Evolutionary conservation across 352 stramenopile species (phyloP).

Genomic region (Globisporangium cystogenes): DNA sequence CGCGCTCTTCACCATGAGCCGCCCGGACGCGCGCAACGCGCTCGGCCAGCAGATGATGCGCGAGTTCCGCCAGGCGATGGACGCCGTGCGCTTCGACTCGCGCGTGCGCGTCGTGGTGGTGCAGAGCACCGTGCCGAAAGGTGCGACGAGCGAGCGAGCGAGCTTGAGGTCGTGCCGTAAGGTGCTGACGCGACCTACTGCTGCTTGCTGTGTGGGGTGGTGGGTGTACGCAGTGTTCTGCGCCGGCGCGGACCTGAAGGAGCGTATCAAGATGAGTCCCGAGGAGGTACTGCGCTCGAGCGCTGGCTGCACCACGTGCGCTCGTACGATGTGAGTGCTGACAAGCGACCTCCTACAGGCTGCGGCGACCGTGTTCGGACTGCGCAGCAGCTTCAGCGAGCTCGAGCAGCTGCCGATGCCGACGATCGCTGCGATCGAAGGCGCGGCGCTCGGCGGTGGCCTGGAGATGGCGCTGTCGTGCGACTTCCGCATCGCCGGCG

Average conservation of each 20-base stretch:
- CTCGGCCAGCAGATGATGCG: slow-evolving; percentile 77
- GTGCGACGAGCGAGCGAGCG: slow-evolving; percentile 3
- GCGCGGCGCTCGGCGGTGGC: slow-evolving; percentile 87
- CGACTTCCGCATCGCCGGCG: slow-evolving; percentile 88
- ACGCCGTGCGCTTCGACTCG: slow-evolving; percentile 57
- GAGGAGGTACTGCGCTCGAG: slow-evolving; percentile 46
- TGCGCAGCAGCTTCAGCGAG: slow-evolving; percentile 80
- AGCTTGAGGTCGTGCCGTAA: neutral
- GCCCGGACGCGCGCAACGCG: slow-evolving; percentile 68
- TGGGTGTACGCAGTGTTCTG: slow-evolving; percentile 63
- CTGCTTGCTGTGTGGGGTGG: too few species aligned
- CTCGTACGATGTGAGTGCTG: neutral
- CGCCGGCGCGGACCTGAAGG: slow-evolving; percentile 87
- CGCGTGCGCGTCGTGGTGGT: slow-evolving; percentile 79
- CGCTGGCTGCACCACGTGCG: neutral
- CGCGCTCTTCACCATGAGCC: slow-evolving; percentile 74
- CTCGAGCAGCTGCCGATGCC: slow-evolving; percentile 89
- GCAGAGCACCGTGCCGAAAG: slow-evolving; percentile 60
- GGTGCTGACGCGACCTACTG: neutral
- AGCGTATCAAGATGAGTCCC: slow-evolving; percentile 84
- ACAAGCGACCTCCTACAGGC: slow-evolving; percentile 14
- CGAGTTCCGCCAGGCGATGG: slow-evolving; percentile 67
- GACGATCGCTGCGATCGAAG: slow-evolving; percentile 91
- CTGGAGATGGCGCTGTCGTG: slow-evolving; percentile 91
- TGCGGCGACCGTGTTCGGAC: slow-evolving; percentile 59